These are phyloP conservation scores for Phycomyces blakesleeanus DNA, from an alignment of 192 early-diverging fungal genomes.

Conservation along the genomic window DNA sequence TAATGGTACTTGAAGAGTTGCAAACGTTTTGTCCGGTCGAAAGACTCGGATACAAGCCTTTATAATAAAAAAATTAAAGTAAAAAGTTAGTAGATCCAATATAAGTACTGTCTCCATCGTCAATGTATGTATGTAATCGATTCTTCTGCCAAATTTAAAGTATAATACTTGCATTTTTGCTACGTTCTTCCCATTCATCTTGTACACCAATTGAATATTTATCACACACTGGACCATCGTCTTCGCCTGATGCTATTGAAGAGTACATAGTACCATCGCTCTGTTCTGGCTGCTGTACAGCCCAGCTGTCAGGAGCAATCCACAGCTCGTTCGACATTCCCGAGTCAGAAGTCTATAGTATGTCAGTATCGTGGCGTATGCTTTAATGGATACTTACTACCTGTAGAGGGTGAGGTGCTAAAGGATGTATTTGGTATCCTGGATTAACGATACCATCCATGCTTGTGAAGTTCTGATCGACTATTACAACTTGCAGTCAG, in stretches of 20 bases:
- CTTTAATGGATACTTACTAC: too few species aligned
- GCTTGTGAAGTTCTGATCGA: conserved; percentile 36
- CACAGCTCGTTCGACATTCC: conserved; percentile 41
- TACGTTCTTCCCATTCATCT: conserved; percentile 8
- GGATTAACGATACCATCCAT: conserved; percentile 48
- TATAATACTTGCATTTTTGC: conserved; percentile 27
- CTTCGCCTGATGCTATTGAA: conserved; percentile 27
- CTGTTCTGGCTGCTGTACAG: conserved; percentile 47
- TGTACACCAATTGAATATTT: conserved; percentile 26
- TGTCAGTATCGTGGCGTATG: too few species aligned
- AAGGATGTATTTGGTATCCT: conserved; percentile 17
- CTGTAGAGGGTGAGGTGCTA: too few species aligned
- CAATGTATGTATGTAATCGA: too few species aligned
- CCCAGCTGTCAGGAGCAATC: conserved; percentile 73
- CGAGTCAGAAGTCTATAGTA: not conserved
- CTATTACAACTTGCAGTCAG: conserved; percentile 17
- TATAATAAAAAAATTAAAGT: too few species aligned
- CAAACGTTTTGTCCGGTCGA: conserved; percentile 75
- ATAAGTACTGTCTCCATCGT: too few species aligned
- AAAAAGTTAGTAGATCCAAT: too few species aligned
- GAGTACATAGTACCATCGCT: not conserved
- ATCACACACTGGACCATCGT: conserved; percentile 21
- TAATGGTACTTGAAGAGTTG: conserved; percentile 67
- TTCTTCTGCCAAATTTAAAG: too few species aligned
- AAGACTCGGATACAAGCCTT: conserved; percentile 74